Base-by-base conservation (phyloP, 768 basidiomycete genomes). In the Cytidiella melzeri region DNA sequence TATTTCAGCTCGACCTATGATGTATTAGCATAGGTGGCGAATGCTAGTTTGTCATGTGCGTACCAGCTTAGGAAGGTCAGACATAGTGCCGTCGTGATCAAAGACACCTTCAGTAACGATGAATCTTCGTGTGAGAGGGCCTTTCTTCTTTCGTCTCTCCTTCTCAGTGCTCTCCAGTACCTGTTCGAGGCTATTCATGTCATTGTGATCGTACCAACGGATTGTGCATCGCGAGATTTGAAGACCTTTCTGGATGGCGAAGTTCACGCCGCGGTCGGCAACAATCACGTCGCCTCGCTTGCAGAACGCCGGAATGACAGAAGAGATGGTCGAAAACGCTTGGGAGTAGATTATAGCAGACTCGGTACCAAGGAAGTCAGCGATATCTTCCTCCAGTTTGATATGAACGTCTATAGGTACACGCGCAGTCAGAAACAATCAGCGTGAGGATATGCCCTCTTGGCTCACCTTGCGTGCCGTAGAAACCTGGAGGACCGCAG, bases 71-170 rank as follows among this genome's bases (percentile, higher is more conserved):
- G 95, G 94, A 28, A 99, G 66, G 67, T 99, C 93, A 45, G 84
- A 75, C 80, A 98, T 92, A 50, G 78, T 80, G 10, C 94, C 96
- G 58, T 97, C 92, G 61, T 84, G 87, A 67, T 97, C 92, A 60
- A 96, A 98, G 40, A 99, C 85, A 36, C 96, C 96, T 62, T 98
- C 96, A 0, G 95, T 93, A 45, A 99, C 80, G 61, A 98, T 98
- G 65, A 98, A 99, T 24, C 90, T 76, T 51, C 94, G 76, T 1
- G 92, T 96, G 59, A 97, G 70, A 1, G 87, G 88, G 1, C 74
- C 74, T 41, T 81, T 79, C 47, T 88, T 83, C 69, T 92, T 90
- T 68, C 85, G 85, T 53, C 87, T 73, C 58, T 98, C 95, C 72
- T 90, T 94, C 58, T 89, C 90, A 2, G 95, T 76, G 49, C 73